phyloP scores from a whole-genome alignment of 371 early-diverging fungal species.

The Lichtheimia hyalospora region DNA sequence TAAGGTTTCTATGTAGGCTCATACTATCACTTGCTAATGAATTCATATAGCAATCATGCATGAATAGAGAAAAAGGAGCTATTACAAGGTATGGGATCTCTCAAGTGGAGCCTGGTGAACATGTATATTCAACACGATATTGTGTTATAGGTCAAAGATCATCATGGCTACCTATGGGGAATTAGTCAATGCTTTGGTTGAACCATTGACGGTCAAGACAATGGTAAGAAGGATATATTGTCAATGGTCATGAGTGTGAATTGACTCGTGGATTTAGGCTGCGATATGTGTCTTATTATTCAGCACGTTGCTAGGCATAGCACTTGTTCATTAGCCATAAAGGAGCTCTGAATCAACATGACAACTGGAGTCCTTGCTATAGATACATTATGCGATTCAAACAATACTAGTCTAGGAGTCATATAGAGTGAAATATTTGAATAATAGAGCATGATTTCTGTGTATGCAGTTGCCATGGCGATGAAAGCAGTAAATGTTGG shows the following conservation, averaged over 20 bases:
- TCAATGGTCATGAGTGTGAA: not conserved
- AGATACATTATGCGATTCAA: too few relatives aligned
- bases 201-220: conserved; percentile 13
- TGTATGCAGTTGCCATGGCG: too few relatives aligned
- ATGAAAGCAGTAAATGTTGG: too few relatives aligned
- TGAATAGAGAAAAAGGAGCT: conserved; percentile 3
- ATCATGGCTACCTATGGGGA: conserved; percentile 12
- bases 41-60: conserved; percentile 5
- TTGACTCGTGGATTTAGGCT: not conserved
- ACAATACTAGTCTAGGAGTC: too few relatives aligned
- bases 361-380: too few relatives aligned
- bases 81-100: conserved; percentile 1
- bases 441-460: too few relatives aligned
- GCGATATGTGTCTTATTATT: conserved; percentile 4
- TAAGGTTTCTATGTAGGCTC: not conserved
- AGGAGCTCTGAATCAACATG: not conserved
- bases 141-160: conserved; percentile 2
- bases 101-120: not conserved
- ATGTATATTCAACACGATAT: not conserved
- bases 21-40: conserved; percentile 1
- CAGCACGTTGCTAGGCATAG: conserved; percentile 1
- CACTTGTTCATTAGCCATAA: not conserved
- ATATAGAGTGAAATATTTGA: too few relatives aligned
- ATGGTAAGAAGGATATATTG: conserved; percentile 6
- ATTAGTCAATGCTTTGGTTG: conserved; percentile 14